Percentiles rank a stretch among this genome's conserved stretches.
Evolutionary conservation across 805 yeast genomes (phyloP).

Genomic region (Zygoascus flipseniorum): DNA sequence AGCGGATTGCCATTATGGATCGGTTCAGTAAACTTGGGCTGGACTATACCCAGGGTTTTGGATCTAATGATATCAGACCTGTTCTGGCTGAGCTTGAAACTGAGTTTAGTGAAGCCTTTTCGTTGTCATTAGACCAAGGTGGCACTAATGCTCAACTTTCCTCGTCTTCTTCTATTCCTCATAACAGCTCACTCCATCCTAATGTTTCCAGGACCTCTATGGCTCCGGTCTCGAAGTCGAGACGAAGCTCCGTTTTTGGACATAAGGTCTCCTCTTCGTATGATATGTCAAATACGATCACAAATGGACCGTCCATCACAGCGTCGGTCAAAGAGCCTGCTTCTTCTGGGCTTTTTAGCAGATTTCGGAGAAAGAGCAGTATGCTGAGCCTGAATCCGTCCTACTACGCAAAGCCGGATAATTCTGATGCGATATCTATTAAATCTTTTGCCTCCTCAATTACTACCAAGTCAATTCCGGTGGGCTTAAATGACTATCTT

Average conservation of each 20-base stretch:
- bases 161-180: neutral
- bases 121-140: neutral
- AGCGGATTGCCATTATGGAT: neutral
- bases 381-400: neutral
- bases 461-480: neutral
- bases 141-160: neutral
- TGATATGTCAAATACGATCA: neutral
- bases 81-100: slow-evolving; percentile 6
- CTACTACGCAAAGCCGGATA: neutral
- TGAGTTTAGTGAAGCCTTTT: slow-evolving; percentile 7
- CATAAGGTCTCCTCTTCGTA: neutral
- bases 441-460: neutral
- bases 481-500: slow-evolving; percentile 4
- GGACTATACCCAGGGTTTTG: slow-evolving; percentile 4
- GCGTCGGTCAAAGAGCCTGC: neutral
- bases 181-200: neutral
- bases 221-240: neutral
- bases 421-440: neutral
- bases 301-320: neutral
- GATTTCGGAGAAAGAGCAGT: neutral
- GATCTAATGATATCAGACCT: neutral
- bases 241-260: neutral
- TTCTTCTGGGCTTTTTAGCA: neutral
- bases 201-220: neutral
- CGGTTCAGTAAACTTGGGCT: slow-evolving; percentile 7